Evolutionary conservation across 2,329 filamentous ascomycete species (phyloP), one percentile per base, ranked within the genome.

Genomic region (Chrysoporthe deuterocubensis): DNA sequence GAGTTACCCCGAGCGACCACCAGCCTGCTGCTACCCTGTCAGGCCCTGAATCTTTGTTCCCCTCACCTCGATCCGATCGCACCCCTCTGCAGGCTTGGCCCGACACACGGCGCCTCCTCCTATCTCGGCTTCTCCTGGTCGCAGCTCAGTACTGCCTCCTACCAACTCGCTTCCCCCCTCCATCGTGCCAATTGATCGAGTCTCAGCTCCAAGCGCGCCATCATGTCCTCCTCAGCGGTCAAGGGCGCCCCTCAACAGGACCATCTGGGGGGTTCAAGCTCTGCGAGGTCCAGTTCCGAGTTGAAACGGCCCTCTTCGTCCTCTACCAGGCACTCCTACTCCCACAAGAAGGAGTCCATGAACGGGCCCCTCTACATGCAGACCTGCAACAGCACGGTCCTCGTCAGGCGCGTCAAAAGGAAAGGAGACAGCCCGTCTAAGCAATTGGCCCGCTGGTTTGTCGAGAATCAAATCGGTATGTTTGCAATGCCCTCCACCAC

Each of bases 401-500:
- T 87, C 37, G 82, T 87, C 59, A 82, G 85, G 72, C 85, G 87
- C 71, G 79, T 85, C 71, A 90, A 86, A 81, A 82, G 83, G 75
- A 89, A 89, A 78, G 87, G 88, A 63, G 86, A 90, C 72, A 84
- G 88, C 66, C 82, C 88, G 52, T 81, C 87, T 73, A 88, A 85
- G 75, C 84, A 85, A 69, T 78, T 92, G 58, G 85, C 87, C 70
- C 83, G 85, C 75, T 92, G 90, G 88, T 86, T 94, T 76, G 88
- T 93, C 72, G 84, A 92, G 75, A 92, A 95, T 78, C 92, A 95
- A 78, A 90, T 93, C 74, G 91, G 92, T 94, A 89, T 69, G 88
- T 80, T 48, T 34, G 4, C 21, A 18, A 34, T 56, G 50, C 44
- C 57, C 44, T 34, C 26, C 18, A n/a, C 42, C 21, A 48, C 34